These are phyloP conservation scores for Aureobasidium sp. DNA, from an alignment of 2,329 filamentous ascomycete species.

Conservation along the genomic window DNA sequence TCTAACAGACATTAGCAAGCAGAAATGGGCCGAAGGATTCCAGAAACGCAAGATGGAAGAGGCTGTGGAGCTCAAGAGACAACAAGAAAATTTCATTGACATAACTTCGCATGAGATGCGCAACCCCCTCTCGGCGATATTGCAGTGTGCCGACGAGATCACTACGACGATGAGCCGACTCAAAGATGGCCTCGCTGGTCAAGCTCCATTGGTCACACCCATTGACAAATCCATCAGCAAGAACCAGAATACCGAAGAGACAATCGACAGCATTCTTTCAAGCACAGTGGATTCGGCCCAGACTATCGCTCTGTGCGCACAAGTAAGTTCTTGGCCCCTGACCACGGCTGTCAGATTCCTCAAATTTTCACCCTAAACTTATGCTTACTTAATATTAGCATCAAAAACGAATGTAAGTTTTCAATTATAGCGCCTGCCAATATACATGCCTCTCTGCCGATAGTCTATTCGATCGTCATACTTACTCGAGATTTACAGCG, in stretches of 20 bases:
- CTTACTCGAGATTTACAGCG: constrained; percentile 56
- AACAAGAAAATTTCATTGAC: constrained; percentile 70
- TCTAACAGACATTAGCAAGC: constrained; percentile 77
- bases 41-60: constrained; percentile 73
- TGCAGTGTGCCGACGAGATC: constrained; percentile 73
- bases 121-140: constrained; percentile 49
- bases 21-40: constrained; percentile 77
- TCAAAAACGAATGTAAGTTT: constrained; percentile 57
- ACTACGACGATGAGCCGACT: constrained; percentile 42
- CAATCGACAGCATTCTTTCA: constrained; percentile 41
- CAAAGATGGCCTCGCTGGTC: constrained; percentile 35
- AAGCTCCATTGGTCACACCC: constrained; percentile 20
- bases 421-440: background rate
- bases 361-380: background rate
- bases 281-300: constrained; percentile 66
- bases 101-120: constrained; percentile 36
- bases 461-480: background rate
- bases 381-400: constrained; percentile 36
- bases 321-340: constrained; percentile 27
- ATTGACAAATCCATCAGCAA: background rate
- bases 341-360: background rate
- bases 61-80: constrained; percentile 70
- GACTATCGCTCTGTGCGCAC: constrained; percentile 69
- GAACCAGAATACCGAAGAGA: constrained; percentile 30
- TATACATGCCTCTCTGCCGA: background rate